Evolutionary conservation across 2,329 filamentous ascomycete species (phyloP).

Genomic region (Mollisia scopiformis): DNA sequence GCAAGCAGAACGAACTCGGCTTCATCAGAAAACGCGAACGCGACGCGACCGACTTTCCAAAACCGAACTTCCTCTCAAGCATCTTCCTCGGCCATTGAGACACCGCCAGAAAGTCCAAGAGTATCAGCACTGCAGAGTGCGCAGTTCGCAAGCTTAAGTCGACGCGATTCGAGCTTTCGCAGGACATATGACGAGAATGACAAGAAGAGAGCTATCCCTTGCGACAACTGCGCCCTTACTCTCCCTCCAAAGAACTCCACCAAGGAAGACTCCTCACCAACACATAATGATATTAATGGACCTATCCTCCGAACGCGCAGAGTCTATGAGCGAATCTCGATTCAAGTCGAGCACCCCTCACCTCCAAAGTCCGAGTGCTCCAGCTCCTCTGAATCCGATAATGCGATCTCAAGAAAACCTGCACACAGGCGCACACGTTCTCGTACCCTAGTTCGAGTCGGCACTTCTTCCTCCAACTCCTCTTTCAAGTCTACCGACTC

Average conservation of each 20-base stretch:
- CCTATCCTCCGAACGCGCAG: constrained; percentile 64
- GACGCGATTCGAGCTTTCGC: constrained; percentile 61
- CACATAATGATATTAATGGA: constrained; percentile 34
- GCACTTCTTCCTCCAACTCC: constrained; percentile 33
- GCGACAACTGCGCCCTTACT: constrained; percentile 70
- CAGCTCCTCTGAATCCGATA: constrained; percentile 33
- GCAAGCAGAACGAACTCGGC: constrained; percentile 17
- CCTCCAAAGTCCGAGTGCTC: constrained; percentile 34
- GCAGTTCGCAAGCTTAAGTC: constrained; percentile 35
- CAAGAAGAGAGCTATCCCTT: constrained; percentile 64
- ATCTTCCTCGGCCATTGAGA: constrained; percentile 53
- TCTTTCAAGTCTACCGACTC: constrained; percentile 47
- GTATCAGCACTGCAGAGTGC: constrained; percentile 40
- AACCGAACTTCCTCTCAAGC: constrained; percentile 39
- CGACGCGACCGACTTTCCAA: constrained; percentile 18
- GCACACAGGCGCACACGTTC: constrained; percentile 22
- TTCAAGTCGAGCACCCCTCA: constrained; percentile 25
- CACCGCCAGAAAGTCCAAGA: constrained; percentile 60
- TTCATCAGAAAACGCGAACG: constrained; percentile 11
- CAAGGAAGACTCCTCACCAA: constrained; percentile 31
- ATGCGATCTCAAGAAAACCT: constrained; percentile 22
- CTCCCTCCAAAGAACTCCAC: constrained; percentile 50
- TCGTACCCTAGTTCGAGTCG: constrained; percentile 20
- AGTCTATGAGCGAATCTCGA: constrained; percentile 61
- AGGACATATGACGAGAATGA: constrained; percentile 69